These are phyloP conservation scores for Adansonia digitata DNA, from an alignment of 345 rosid genomes.

Conservation along the genomic window DNA sequence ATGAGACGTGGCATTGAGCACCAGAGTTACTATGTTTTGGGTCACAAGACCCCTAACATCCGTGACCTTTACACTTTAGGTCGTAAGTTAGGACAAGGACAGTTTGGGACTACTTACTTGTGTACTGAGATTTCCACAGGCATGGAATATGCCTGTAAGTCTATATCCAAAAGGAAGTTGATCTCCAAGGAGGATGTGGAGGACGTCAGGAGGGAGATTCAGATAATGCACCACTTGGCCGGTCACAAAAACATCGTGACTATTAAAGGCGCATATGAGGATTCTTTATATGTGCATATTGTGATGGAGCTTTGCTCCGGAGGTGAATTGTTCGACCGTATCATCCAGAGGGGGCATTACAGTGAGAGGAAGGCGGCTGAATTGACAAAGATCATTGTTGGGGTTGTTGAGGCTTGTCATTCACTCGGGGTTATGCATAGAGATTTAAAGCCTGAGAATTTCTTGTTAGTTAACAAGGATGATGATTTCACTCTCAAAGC, in stretches of 20 bases:
- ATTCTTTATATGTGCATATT: constrained; percentile 74
- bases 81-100: constrained; percentile 92
- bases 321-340: constrained; percentile 90
- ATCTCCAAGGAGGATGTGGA: constrained; percentile 93
- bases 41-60: constrained; percentile 82
- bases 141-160: constrained; percentile 84
- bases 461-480: constrained; percentile 93
- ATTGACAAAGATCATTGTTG: constrained; percentile 83
- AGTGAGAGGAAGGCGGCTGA: constrained; percentile 96
- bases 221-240: constrained; percentile 99
- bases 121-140: constrained; percentile 68
- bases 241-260: constrained; percentile 94
- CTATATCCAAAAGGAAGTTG: constrained; percentile 91
- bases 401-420: constrained; percentile 96
- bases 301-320: constrained; percentile 99
- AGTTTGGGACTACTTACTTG: constrained; percentile 89
- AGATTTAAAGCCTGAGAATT: constrained; percentile 96
- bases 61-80: constrained; percentile 83
- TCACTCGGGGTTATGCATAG: constrained; percentile 99
- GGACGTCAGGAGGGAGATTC: constrained; percentile 93
- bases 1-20: constrained; percentile 71
- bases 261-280: constrained; percentile 96
- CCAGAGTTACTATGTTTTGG: constrained; percentile 72
- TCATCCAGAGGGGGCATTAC: constrained; percentile 97
- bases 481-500: constrained; percentile 97